phyloP scores from a whole-genome alignment of 305 asterid genomes.

The Solanum hybrid region DNA sequence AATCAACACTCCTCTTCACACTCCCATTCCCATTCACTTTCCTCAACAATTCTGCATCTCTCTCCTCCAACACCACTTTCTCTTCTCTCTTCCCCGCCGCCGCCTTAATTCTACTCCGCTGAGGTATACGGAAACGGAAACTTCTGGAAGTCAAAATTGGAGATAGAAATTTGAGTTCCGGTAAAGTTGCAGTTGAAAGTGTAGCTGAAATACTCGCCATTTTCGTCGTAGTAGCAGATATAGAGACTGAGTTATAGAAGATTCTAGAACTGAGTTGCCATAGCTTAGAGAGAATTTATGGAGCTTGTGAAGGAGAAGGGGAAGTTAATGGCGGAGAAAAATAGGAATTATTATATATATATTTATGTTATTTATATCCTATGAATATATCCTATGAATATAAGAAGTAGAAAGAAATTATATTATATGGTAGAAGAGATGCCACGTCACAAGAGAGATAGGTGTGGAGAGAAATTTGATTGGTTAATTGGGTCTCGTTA shows the following conservation, averaged over 20 bases:
- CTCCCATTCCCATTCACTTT: constrained; percentile 51
- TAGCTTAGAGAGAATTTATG: background rate
- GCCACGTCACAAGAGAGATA: constrained; percentile 22
- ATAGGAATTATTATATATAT: background rate
- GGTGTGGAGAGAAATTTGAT: constrained; percentile 9
- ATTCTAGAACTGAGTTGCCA: background rate
- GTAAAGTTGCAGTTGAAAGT: constrained; percentile 22
- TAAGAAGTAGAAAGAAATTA: background rate
- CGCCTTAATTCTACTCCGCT: constrained; percentile 28
- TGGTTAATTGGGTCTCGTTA: constrained; percentile 7
- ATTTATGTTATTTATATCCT: background rate
- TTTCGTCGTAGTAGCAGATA: background rate
- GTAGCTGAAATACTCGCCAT: constrained; percentile 37
- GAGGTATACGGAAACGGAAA: constrained; percentile 29
- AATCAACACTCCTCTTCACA: constrained; percentile 27
- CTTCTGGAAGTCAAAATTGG: constrained; percentile 33
- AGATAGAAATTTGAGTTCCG: constrained; percentile 32
- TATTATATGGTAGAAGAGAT: constrained; percentile 13
- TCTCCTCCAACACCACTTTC: constrained; percentile 43
- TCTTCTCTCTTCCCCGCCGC: constrained; percentile 38
- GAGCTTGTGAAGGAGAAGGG: background rate
- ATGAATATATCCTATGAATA: background rate
- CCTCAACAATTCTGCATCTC: constrained; percentile 30
- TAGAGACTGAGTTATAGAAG: background rate
- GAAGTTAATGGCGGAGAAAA: background rate